Evolutionary conservation across 2,329 filamentous ascomycete species (phyloP), one percentile per base, ranked within the genome.

Genomic region (Sclerotinia minor): DNA sequence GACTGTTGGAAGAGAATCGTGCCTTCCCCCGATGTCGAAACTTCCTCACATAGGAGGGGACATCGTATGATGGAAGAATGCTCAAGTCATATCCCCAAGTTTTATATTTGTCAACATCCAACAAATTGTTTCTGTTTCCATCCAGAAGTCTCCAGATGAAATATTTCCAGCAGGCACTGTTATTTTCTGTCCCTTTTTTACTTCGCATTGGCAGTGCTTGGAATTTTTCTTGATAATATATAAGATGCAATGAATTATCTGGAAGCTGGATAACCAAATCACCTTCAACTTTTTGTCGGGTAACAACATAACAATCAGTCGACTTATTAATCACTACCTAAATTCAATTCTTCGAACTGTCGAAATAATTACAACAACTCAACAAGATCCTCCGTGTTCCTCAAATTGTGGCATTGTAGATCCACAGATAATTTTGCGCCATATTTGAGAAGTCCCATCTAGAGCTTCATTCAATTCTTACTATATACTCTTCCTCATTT

Each of bases 41-140:
- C 17, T 63, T 6, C 59, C n/a, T 50, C 29, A 63, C 45, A 19
- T 4, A 17, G 29, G n/a, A 50, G 26, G 19, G 32, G 26, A 24
- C 4, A 35, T 60, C 44, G 59, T 63, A 50, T n/a, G 59, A 63
- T 50, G 45, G 13, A 49, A 47, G 19, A 24, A 32, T 32, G 8
- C 26, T n/a, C 41, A 45, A 5, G 2, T 59, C 26, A 0, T 2
- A 1, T 57, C 21, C 41, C 45, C 45, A 47, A 47, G 45, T 19
- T 47, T 47, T n/a, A 47, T 47, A 17, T n/a, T n/a, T 38, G n/a
- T 41, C 32, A 17, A 57, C 13, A 19, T 21, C 15, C 35, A 15
- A 57, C 26, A 0, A 19, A 26, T 17, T 24, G 11, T 35, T 19
- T 13, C 5, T 4, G 2, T 38, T 26, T 26, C 38, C n/a, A 38